phyloP scores from a whole-genome alignment of 2,329 filamentous ascomycete species.

The Phoma herbarum region DNA sequence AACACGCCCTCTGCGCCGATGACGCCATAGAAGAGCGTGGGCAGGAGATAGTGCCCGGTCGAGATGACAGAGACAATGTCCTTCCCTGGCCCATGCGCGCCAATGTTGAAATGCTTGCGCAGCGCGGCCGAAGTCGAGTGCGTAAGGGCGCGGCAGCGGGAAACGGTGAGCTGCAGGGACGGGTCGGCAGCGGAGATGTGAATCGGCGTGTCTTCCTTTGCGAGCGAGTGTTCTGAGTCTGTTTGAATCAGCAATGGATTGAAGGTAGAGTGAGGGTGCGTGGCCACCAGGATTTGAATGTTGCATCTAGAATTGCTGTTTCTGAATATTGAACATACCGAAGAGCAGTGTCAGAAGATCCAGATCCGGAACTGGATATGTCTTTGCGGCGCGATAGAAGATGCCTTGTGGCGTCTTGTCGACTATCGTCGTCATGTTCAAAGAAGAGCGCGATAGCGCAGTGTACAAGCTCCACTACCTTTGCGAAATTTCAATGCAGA shows the following conservation, averaged over 20 bases:
- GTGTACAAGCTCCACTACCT: not conserved
- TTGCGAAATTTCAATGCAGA: not conserved
- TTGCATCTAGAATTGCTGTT: not conserved
- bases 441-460: not conserved
- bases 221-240: conserved; percentile 43
- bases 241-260: not conserved
- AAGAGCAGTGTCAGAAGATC: conserved; percentile 55
- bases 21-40: conserved; percentile 64
- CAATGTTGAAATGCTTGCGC: conserved; percentile 63
- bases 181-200: conserved; percentile 67
- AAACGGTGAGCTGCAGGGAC: conserved; percentile 62
- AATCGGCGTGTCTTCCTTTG: conserved; percentile 61
- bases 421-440: conserved; percentile 44
- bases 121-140: conserved; percentile 65
- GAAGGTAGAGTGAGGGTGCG: not conserved
- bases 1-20: conserved; percentile 69
- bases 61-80: conserved; percentile 65
- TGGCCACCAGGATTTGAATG: not conserved
- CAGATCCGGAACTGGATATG: conserved; percentile 48
- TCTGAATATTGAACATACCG: conserved; percentile 33
- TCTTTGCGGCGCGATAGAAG: conserved; percentile 44
- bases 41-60: conserved; percentile 64
- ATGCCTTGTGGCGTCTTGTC: conserved; percentile 42
- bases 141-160: conserved; percentile 58
- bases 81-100: conserved; percentile 57